Evolutionary conservation across 2,329 filamentous ascomycete species (phyloP).

Genomic region (Trichoderma koningiopsis): DNA sequence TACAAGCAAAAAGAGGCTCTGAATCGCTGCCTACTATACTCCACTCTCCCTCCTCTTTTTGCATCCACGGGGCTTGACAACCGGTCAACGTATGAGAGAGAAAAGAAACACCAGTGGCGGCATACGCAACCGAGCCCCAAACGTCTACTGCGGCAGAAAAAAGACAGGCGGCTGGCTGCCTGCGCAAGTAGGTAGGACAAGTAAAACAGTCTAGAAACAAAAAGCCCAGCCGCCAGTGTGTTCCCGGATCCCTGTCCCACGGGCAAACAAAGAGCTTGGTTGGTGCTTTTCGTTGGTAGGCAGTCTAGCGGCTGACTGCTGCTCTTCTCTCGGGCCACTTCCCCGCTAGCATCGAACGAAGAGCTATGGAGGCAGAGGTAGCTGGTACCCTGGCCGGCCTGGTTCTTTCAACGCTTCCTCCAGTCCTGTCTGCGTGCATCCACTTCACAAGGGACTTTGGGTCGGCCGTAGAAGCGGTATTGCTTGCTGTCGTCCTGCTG

Average conservation of each 20-base stretch:
- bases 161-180: constrained; percentile 8
- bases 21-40: not conserved
- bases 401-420: not conserved
- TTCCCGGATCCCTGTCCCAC: constrained; percentile 15
- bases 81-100: not conserved
- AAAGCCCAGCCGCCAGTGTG: not conserved
- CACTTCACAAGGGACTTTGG: not conserved
- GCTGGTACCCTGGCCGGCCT: not conserved
- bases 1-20: not conserved
- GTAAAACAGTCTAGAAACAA: not conserved
- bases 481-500: constrained; percentile 11
- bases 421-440: not conserved
- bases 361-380: not conserved
- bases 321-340: constrained; percentile 16
- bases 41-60: not conserved
- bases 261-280: constrained; percentile 25
- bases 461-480: not conserved
- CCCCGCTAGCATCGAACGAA: constrained; percentile 15
- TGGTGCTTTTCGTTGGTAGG: constrained; percentile 22
- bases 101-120: constrained; percentile 1
- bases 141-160: constrained; percentile 8
- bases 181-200: not conserved
- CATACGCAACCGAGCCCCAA: not conserved
- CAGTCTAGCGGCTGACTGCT: constrained; percentile 20
- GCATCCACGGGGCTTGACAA: not conserved